phyloP scores from a whole-genome alignment of 2,329 filamentous ascomycete species.

The Aspergillus arachidicola region DNA sequence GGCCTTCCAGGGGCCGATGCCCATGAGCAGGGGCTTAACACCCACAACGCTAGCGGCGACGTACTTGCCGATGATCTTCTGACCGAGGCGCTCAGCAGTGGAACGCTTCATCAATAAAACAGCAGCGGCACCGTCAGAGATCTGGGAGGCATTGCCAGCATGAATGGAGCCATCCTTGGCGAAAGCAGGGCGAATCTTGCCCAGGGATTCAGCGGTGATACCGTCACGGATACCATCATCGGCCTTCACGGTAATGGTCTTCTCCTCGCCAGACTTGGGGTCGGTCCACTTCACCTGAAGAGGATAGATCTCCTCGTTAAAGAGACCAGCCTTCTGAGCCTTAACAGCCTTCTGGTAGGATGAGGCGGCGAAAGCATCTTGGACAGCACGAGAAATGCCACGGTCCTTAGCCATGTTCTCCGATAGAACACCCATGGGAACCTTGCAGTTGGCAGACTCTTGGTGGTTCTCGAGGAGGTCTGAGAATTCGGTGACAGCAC shows the following conservation, averaged over 20 bases:
- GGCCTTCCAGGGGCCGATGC: slow-evolving; percentile 90
- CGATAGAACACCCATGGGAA: slow-evolving; percentile 91
- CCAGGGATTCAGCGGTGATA: slow-evolving; percentile 84
- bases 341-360: slow-evolving; percentile 88
- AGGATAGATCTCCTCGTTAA: slow-evolving; percentile 87
- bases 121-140: slow-evolving; percentile 92
- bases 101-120: slow-evolving; percentile 94
- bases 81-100: slow-evolving; percentile 83
- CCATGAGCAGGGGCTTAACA: slow-evolving; percentile 92
- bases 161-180: slow-evolving; percentile 91
- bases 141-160: slow-evolving; percentile 93
- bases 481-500: slow-evolving; percentile 89
- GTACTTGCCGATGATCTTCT: slow-evolving; percentile 90
- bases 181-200: slow-evolving; percentile 88
- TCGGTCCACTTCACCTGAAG: slow-evolving; percentile 85
- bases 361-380: slow-evolving; percentile 91
- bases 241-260: slow-evolving; percentile 76
- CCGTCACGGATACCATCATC: slow-evolving; percentile 87
- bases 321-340: slow-evolving; percentile 86
- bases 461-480: slow-evolving; percentile 79
- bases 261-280: slow-evolving; percentile 84
- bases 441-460: slow-evolving; percentile 92
- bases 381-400: slow-evolving; percentile 68
- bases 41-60: slow-evolving; percentile 83
- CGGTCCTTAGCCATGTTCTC: slow-evolving; percentile 93